Evolutionary conservation across 805 yeast genomes (phyloP).

Genomic region (Candida parachauliodes): DNA sequence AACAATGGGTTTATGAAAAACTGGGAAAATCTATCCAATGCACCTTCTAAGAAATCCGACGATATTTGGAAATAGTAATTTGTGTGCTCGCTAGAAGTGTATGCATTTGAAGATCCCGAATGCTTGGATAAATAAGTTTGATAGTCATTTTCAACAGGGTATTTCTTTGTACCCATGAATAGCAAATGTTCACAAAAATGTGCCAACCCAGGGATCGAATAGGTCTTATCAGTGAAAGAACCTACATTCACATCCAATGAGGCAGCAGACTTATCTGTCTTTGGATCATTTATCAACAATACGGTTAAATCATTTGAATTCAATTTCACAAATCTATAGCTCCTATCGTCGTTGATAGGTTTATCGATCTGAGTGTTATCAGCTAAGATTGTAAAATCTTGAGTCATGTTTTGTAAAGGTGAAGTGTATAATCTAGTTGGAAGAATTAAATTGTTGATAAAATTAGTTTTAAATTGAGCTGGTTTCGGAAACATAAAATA

Average conservation of each 20-base stretch:
- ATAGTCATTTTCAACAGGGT: slow-evolving; percentile 73
- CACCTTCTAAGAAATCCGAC: slow-evolving; percentile 74
- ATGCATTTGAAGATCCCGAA: slow-evolving; percentile 89
- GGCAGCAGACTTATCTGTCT: slow-evolving; percentile 74
- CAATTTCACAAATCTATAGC: slow-evolving; percentile 62
- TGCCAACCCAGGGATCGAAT: slow-evolving; percentile 65
- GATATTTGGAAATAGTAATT: slow-evolving; percentile 87
- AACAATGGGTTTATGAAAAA: slow-evolving; percentile 87
- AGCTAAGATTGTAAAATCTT: slow-evolving; percentile 19
- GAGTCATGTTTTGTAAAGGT: too few relatives aligned
- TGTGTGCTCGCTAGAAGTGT: slow-evolving; percentile 83
- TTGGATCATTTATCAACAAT: slow-evolving; percentile 62
- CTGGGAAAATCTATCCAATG: slow-evolving; percentile 88
- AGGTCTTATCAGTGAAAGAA: slow-evolving; percentile 63
- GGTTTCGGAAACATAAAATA: too few relatives aligned
- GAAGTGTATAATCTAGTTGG: too few relatives aligned
- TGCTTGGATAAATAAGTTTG: slow-evolving; percentile 73
- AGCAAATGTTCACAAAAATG: slow-evolving; percentile 66
- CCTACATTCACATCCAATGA: slow-evolving; percentile 78
- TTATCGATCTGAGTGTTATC: slow-evolving; percentile 33
- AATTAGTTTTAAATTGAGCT: too few relatives aligned
- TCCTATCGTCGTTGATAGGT: slow-evolving; percentile 67
- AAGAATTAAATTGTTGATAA: too few relatives aligned
- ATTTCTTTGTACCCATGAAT: slow-evolving; percentile 77
- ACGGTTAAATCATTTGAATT: slow-evolving; percentile 54